These are phyloP conservation scores for Amanita inopinata DNA, from an alignment of 768 basidiomycete genomes.

Conservation along the genomic window DNA sequence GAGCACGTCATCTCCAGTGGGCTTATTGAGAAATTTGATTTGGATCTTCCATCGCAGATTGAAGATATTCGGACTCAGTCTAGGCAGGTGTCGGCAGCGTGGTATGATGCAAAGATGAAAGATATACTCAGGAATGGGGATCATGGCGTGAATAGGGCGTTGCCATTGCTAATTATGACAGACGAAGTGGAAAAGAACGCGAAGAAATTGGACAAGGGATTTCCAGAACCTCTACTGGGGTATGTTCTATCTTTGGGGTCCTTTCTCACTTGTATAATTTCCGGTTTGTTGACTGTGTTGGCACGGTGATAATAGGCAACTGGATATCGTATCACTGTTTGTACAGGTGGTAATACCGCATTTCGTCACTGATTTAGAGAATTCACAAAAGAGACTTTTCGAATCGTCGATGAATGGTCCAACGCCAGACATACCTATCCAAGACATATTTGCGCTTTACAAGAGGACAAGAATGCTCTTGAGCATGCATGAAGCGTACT, in stretches of 20 bases:
- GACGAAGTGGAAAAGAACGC: slow-evolving; percentile 84
- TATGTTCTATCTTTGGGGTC: slow-evolving; percentile 25
- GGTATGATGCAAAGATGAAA: slow-evolving; percentile 53
- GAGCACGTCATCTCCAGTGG: slow-evolving; percentile 62
- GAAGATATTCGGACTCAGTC: slow-evolving; percentile 60
- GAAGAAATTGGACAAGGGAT: slow-evolving; percentile 79
- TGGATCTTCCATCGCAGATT: slow-evolving; percentile 61
- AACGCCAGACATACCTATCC: slow-evolving; percentile 79
- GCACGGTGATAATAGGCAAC: slow-evolving; percentile 28
- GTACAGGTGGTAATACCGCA: slow-evolving; percentile 61
- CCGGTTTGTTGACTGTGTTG: slow-evolving; percentile 5
- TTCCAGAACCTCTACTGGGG: slow-evolving; percentile 77
- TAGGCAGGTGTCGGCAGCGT: slow-evolving; percentile 45
- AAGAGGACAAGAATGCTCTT: slow-evolving; percentile 64
- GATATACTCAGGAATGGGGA: slow-evolving; percentile 52
- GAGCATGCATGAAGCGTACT: slow-evolving; percentile 78
- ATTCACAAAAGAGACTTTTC: slow-evolving; percentile 61
- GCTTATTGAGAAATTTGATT: slow-evolving; percentile 61
- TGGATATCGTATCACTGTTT: slow-evolving; percentile 70
- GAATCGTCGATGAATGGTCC: slow-evolving; percentile 83
- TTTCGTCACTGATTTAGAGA: slow-evolving; percentile 56
- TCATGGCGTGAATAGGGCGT: slow-evolving; percentile 64
- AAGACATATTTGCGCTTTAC: slow-evolving; percentile 85
- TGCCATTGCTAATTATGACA: slow-evolving; percentile 76
- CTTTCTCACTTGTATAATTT: slow-evolving; percentile 1